A percentile compares a stretch with the other conserved stretches of the same genome.
Conservation (phyloP, 305 asterid genomes). For the Withania somnifera region DNA sequence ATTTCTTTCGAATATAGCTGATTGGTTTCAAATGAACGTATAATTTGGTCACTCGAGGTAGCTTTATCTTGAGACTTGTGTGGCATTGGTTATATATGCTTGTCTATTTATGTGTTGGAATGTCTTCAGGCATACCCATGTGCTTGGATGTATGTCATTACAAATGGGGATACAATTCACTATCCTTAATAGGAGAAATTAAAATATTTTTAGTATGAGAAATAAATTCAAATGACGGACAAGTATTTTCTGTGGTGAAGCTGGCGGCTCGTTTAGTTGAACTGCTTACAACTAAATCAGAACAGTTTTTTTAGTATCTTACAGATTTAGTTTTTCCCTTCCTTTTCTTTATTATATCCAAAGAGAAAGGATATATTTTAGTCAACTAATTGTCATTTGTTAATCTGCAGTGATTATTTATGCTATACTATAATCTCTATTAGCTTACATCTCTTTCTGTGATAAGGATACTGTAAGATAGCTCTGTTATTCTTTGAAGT, state of each 20-base stretch:
- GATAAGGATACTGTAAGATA: not conserved
- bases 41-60: not conserved
- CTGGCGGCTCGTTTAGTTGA: not conserved
- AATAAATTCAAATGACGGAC: not conserved
- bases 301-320: not conserved
- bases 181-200: not conserved
- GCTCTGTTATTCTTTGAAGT: not conserved
- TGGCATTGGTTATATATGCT: not conserved
- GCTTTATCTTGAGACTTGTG: not conserved
- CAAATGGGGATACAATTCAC: not conserved
- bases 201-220: no score
- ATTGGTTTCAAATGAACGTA: not conserved
- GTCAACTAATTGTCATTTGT: not conserved
- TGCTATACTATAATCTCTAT: not conserved
- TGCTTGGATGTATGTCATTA: not conserved
- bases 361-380: not conserved
- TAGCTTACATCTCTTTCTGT: not conserved
- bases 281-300: not conserved
- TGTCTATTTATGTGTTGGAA: not conserved
- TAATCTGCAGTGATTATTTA: not conserved
- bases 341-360: not conserved
- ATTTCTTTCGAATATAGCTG: not conserved
- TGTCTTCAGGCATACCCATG: not conserved
- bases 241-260: not conserved
- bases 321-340: not conserved